phyloP scores from a whole-genome alignment of 768 basidiomycete species.

The Mycena crocata region DNA sequence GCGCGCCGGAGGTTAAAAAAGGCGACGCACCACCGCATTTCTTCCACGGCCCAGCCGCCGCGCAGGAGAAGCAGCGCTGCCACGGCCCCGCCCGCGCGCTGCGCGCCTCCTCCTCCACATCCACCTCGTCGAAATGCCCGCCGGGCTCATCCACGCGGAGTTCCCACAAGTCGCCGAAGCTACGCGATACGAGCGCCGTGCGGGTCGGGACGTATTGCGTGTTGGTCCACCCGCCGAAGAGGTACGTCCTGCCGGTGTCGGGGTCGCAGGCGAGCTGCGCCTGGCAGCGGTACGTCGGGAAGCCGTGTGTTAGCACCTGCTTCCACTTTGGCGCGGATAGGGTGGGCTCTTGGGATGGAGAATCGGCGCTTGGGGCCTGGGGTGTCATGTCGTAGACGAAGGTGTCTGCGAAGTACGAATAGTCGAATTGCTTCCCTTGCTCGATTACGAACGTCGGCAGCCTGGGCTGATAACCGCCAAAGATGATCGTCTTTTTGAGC shows the following conservation, averaged over 20 bases:
- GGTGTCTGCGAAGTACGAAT: slow-evolving; percentile 55
- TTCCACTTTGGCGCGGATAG: slow-evolving; percentile 42
- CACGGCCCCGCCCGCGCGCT: slow-evolving; percentile 51
- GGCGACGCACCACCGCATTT: slow-evolving; percentile 52
- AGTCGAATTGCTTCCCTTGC: slow-evolving; percentile 36
- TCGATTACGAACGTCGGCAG: slow-evolving; percentile 35
- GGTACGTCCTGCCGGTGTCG: slow-evolving; percentile 49
- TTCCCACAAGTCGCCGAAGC: slow-evolving; percentile 53
- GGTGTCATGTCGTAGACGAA: slow-evolving; percentile 45
- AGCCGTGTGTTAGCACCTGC: slow-evolving; percentile 54
- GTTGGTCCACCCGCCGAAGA: slow-evolving; percentile 56
- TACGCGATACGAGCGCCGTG: slow-evolving; percentile 37
- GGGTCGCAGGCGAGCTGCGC: slow-evolving; percentile 48
- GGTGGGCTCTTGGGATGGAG: not conserved
- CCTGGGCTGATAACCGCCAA: slow-evolving; percentile 52
- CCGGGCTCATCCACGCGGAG: not conserved
- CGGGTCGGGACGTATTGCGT: slow-evolving; percentile 49
- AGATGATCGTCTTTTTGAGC: slow-evolving; percentile 49
- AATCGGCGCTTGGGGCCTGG: not conserved
- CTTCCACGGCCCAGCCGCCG: slow-evolving; percentile 48
- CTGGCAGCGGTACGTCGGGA: slow-evolving; percentile 55
- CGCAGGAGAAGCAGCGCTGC: slow-evolving; percentile 53
- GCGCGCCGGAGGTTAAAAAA: too few species aligned
- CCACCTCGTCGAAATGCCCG: slow-evolving; percentile 40
- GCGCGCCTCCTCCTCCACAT: slow-evolving; percentile 49